A percentile compares a stretch with the other conserved stretches of the same genome.
These are phyloP conservation scores for Aphanomyces stellatus DNA, from an alignment of 352 stramenopile genomes.

Conservation along the genomic window DNA sequence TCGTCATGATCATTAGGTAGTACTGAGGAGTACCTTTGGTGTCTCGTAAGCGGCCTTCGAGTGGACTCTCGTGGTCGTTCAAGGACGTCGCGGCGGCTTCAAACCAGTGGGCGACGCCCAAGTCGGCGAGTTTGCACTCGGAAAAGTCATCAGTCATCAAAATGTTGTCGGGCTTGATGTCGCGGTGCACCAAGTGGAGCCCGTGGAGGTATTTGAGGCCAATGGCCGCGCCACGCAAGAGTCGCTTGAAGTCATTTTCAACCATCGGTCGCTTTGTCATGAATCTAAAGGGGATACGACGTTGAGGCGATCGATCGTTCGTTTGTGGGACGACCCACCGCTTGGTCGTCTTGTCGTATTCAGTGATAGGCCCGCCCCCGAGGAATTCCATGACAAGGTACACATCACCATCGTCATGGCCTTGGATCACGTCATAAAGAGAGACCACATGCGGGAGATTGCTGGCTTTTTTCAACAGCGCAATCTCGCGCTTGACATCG, in stretches of 20 bases:
- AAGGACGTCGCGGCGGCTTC: conserved; percentile 22
- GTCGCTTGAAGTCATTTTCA: conserved; percentile 2
- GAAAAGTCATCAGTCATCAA: conserved; percentile 48
- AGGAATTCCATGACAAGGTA: conserved; percentile 84
- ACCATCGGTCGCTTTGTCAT: neutral
- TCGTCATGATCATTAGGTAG: neutral
- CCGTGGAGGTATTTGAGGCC: conserved; percentile 67
- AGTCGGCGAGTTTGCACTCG: conserved; percentile 70
- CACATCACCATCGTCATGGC: conserved; percentile 42
- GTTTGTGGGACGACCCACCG: conserved; percentile 50
- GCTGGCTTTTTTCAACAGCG: conserved; percentile 66
- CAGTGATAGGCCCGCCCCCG: conserved; percentile 64
- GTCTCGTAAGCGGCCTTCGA: neutral
- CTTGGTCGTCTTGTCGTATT: conserved; percentile 55
- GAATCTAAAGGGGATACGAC: neutral
- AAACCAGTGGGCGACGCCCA: conserved; percentile 76
- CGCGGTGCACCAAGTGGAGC: conserved; percentile 67
- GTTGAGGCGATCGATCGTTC: too few species aligned
- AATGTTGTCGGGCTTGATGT: conserved; percentile 83
- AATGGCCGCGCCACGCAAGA: conserved; percentile 20
- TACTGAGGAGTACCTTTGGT: conserved; percentile 6
- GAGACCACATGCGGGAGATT: conserved; percentile 54
- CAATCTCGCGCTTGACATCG: conserved; percentile 58
- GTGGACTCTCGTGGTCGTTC: conserved; percentile 26
- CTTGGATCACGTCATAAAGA: conserved; percentile 68